These are phyloP conservation scores for Ottelia alismoides DNA, from an alignment of 106 monocot genomes.

Conservation along the genomic window DNA sequence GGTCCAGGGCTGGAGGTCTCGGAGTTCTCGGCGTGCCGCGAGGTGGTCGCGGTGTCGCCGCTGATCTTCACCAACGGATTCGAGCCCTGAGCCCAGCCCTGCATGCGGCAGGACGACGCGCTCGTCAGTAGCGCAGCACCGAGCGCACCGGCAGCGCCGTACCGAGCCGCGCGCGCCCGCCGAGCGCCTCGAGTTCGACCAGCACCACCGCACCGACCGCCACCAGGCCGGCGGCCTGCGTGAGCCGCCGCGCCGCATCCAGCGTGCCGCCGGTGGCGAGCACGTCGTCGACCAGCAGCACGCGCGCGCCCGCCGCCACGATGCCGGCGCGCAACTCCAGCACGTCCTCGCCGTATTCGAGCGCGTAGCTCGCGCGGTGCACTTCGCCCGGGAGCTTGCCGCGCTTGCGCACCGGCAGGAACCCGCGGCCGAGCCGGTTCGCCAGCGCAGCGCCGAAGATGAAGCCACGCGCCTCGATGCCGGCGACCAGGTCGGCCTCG, in stretches of 20 bases:
- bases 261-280: conserved; percentile 4
- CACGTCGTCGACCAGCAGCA: conserved; percentile 4
- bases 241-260: neutral
- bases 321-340: neutral
- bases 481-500: neutral
- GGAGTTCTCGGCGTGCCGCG: too few species aligned
- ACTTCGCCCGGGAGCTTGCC: conserved; percentile 2
- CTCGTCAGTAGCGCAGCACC: too few species aligned
- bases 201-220: neutral
- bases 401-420: neutral
- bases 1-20: too few species aligned
- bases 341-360: conserved; percentile 1
- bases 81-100: too few species aligned
- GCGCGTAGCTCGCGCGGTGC: neutral
- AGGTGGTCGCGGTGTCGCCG: too few species aligned
- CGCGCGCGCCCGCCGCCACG: neutral
- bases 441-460: neutral
- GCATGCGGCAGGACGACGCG: too few species aligned
- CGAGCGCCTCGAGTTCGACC: neutral
- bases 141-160: too few species aligned
- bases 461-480: conserved; percentile 5
- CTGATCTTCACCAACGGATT: too few species aligned
- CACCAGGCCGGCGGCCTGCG: neutral
- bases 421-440: neutral
- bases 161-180: neutral